A percentile compares a stretch with the other conserved stretches of the same genome.
Evolutionary conservation across 2,329 filamentous ascomycete genomes (phyloP).

Genomic region (Tricladium varicosporioides): DNA sequence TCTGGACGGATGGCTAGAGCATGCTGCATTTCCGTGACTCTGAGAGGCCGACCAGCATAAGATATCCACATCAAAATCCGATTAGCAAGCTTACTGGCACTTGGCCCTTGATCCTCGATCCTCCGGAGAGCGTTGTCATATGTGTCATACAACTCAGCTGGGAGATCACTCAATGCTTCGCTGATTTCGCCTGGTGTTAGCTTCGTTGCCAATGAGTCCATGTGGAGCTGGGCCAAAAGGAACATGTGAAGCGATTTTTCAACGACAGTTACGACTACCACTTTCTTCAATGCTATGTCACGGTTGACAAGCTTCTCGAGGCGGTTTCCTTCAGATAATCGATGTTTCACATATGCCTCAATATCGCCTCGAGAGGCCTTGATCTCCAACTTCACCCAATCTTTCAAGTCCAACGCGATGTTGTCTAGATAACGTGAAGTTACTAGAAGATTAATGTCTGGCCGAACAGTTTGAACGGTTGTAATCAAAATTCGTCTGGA

Average conservation of each 20-base stretch:
- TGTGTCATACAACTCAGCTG: background rate
- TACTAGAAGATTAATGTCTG: background rate
- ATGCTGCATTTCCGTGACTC: conserved; percentile 38
- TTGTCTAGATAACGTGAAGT: background rate
- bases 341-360: no score
- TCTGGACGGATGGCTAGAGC: conserved; percentile 39
- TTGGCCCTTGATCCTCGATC: background rate
- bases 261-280: background rate
- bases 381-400: no score
- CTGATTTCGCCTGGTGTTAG: background rate
- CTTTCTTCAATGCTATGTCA: background rate
- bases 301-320: no score
- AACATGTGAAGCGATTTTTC: background rate
- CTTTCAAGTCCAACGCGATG: no score
- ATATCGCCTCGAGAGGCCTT: no score
- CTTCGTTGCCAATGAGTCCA: background rate
- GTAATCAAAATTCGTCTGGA: background rate
- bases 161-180: background rate
- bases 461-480: background rate
- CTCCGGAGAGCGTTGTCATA: background rate
- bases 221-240: background rate
- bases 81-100: background rate
- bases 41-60: conserved; percentile 36
- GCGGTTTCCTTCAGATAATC: no score
- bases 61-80: conserved; percentile 37